A percentile compares a stretch with the other conserved stretches of the same genome.
phyloP scores from a whole-genome alignment of 2,329 filamentous ascomycete genomes.

The Ceratocystiopsis brevicomis region DNA sequence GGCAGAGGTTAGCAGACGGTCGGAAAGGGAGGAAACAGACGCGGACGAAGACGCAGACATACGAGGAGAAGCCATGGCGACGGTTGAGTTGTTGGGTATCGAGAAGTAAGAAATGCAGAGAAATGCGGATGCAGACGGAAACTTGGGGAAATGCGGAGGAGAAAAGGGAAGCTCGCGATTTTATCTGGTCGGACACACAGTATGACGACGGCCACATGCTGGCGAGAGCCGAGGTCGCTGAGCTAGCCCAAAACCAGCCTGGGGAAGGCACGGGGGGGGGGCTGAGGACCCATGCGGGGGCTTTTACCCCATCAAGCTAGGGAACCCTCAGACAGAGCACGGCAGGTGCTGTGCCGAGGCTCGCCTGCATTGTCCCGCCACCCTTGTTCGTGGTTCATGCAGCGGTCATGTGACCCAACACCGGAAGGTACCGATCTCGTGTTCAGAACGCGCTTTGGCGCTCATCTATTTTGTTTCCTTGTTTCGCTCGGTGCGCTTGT shows the following conservation, averaged over 20 bases:
- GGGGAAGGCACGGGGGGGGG: too few species aligned
- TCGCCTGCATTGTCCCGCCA: not conserved
- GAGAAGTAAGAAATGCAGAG: conserved; percentile 1
- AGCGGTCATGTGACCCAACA: too few species aligned
- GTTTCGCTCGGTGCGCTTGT: too few species aligned
- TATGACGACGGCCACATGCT: conserved; percentile 8
- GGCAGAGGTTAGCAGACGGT: not conserved
- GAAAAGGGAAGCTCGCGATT: not conserved
- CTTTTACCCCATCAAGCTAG: too few species aligned
- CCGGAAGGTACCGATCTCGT: too few species aligned
- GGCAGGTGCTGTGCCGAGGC: not conserved
- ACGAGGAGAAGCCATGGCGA: conserved; percentile 63
- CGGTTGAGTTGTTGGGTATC: conserved; percentile 2
- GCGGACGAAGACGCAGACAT: conserved; percentile 12
- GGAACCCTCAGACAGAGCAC: too few species aligned
- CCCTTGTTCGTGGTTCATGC: too few species aligned
- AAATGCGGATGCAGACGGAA: conserved; percentile 2
- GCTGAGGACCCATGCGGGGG: too few species aligned
- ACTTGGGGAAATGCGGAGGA: not conserved
- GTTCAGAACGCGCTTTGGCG: too few species aligned
- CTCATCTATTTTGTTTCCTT: too few species aligned
- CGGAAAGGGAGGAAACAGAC: not conserved
- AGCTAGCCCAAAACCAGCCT: not conserved
- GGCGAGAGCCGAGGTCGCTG: conserved; percentile 10
- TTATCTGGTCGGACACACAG: too few species aligned